These are phyloP conservation scores for Rutidosis leptorrhynchoides DNA, from an alignment of 129 eudicot genomes.

Conservation along the genomic window DNA sequence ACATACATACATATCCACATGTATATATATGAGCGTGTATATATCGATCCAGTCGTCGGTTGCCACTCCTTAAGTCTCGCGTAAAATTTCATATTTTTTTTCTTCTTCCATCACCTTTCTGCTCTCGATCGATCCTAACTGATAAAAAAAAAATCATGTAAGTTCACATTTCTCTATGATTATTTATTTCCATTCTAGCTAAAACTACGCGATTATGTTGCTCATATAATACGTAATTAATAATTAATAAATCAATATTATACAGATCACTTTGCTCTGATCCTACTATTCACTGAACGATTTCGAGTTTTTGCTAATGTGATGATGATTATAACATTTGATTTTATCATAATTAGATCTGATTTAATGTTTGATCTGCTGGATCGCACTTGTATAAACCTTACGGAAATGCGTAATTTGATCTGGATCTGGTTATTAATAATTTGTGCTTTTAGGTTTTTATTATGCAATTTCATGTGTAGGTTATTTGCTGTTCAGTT, in stretches of 20 bases:
- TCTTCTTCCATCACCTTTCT: slow-evolving; percentile 26
- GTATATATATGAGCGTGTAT: background rate
- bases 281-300: slow-evolving; percentile 16
- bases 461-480: background rate
- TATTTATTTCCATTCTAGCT: slow-evolving; percentile 12
- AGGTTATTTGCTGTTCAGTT: background rate
- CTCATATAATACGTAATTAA: too few species aligned
- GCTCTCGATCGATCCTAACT: slow-evolving; percentile 2
- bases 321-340: background rate
- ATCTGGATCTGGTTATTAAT: slow-evolving; percentile 27
- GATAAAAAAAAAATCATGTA: slow-evolving; percentile 21
- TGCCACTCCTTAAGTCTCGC: slow-evolving; percentile 33
- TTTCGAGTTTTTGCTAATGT: slow-evolving; percentile 16
- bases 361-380: slow-evolving; percentile 17
- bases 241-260: background rate
- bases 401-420: slow-evolving; percentile 14
- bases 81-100: slow-evolving; percentile 22
- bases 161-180: slow-evolving; percentile 23
- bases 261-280: too few species aligned
- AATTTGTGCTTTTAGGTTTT: background rate
- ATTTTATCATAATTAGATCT: slow-evolving; percentile 20
- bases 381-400: slow-evolving; percentile 24
- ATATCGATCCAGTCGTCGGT: slow-evolving; percentile 32
- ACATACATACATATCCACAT: slow-evolving; percentile 3
- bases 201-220: background rate